Base-by-base conservation (phyloP, 2,329 filamentous ascomycete genomes). In the Xylariaceae sp. region DNA sequence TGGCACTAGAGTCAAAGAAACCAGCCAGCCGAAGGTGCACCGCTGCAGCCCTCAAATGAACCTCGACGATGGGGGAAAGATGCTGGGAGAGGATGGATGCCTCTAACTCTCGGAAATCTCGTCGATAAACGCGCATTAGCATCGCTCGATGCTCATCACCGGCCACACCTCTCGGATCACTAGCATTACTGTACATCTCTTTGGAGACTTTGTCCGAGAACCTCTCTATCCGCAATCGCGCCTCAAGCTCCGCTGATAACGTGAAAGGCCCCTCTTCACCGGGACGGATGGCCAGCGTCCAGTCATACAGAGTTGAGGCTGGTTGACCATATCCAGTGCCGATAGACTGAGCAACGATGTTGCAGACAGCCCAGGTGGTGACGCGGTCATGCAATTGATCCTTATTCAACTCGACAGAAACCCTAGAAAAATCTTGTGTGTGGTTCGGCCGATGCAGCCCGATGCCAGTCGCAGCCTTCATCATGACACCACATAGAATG, bases 321-420 rank as follows among this genome's bases (percentile, higher is more conserved):
- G 87, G 87, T 59, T 90, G 87, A 4, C 87, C 87, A 54, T 89
- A 88, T 16, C 87, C 87, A 3, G 87, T 91, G n/a, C 85, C 86
- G 33, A 90, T 79, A 42, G 81, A 83, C 56, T 91, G 87, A 17
- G 86, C 83, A 26, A 90, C 87, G 49, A 91, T 85, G 58, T 93
- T 93, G 68, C 86, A 89, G 3, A 88, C 84, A 1, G 87, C 87
- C 87, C 87, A 93, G 2, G 87, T 91, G 38, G 81, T 80, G 33
- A 90, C 79, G 29, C 87, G 76, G 57, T 93, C 87, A 51, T 85
- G 79, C 43, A 90, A 77, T 54, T 90, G 86, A 57, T 90, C 86
- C 54, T 84, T 84, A 53, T 86, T 85, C 30, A 91, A 70, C 51
- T 89, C 83, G 24, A 87, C 73, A 2, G 80, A 83, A 19, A 86